Evolutionary conservation across 1,284 basidiomycete genomes (phyloP).

Genomic region (Takashimella tepidaria): DNA sequence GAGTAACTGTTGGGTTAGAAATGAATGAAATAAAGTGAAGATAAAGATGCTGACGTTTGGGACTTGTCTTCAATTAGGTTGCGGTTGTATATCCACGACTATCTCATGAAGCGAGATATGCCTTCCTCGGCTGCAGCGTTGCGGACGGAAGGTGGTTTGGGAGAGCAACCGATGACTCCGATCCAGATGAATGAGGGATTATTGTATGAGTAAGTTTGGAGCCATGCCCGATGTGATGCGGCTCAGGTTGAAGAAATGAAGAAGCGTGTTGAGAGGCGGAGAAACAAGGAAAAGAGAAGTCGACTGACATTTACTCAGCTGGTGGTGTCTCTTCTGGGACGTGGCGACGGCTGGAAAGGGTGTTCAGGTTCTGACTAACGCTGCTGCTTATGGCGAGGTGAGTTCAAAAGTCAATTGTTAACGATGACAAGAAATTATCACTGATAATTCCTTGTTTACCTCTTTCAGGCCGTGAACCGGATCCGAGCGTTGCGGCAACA

Average conservation of each 20-base stretch:
- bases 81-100: slow-evolving; percentile 45
- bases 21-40: too few relatives aligned
- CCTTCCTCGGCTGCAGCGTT: slow-evolving; percentile 36
- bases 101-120: slow-evolving; percentile 40
- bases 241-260: too few relatives aligned
- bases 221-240: too few relatives aligned
- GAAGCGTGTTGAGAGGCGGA: too few relatives aligned
- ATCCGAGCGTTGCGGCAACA: slow-evolving; percentile 30
- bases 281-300: too few relatives aligned
- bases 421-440: too few relatives aligned
- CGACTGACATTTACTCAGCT: slow-evolving; percentile 19
- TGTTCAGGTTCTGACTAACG: slow-evolving; percentile 37
- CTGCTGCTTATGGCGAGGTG: slow-evolving; percentile 43
- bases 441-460: too few relatives aligned
- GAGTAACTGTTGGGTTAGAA: neutral
- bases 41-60: slow-evolving; percentile 8
- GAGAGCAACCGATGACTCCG: slow-evolving; percentile 34
- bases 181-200: slow-evolving; percentile 46
- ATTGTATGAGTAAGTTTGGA: slow-evolving; percentile 45
- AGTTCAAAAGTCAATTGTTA: slow-evolving; percentile 13
- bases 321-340: slow-evolving; percentile 50
- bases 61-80: slow-evolving; percentile 33
- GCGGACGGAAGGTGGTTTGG: slow-evolving; percentile 39
- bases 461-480: slow-evolving; percentile 33
- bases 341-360: slow-evolving; percentile 45